These are phyloP conservation scores for Colletotrichum orchidophilum DNA, from an alignment of 2,329 filamentous ascomycete genomes.

Conservation along the genomic window DNA sequence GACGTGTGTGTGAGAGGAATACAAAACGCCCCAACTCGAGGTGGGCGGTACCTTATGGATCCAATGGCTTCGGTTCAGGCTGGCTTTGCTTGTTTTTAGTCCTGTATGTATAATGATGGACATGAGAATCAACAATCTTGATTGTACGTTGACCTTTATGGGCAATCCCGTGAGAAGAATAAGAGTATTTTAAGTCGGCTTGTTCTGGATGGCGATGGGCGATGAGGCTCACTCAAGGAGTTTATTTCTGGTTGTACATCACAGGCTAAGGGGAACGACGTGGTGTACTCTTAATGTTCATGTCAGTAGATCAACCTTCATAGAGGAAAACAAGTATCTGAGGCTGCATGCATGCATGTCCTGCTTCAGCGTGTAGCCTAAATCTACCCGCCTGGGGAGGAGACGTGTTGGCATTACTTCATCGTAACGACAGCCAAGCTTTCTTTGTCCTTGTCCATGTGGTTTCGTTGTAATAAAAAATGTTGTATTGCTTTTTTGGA, in stretches of 20 bases:
- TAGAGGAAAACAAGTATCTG: too few relatives aligned
- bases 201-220: not conserved
- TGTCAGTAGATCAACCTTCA: too few relatives aligned
- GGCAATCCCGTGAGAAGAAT: not conserved
- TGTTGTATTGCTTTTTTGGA: constrained; percentile 12
- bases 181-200: too few relatives aligned
- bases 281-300: too few relatives aligned
- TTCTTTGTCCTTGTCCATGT: not conserved
- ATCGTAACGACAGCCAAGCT: not conserved
- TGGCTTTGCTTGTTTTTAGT: constrained; percentile 19
- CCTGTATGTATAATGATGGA: constrained; percentile 35
- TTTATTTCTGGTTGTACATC: too few relatives aligned
- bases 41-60: constrained; percentile 9
- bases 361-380: too few relatives aligned
- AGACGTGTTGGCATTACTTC: not conserved
- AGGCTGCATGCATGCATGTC: too few relatives aligned
- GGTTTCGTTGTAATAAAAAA: not conserved
- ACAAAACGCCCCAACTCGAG: constrained; percentile 19
- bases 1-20: constrained; percentile 17
- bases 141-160: not conserved
- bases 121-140: constrained; percentile 32
- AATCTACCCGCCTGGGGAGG: not conserved
- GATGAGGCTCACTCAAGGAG: too few relatives aligned
- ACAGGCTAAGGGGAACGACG: too few relatives aligned
- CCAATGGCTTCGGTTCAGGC: constrained; percentile 21